A percentile compares a stretch with the other conserved stretches of the same genome.
phyloP scores from a whole-genome alignment of 2,329 filamentous ascomycete species.

The Didymellaceae sp. region DNA sequence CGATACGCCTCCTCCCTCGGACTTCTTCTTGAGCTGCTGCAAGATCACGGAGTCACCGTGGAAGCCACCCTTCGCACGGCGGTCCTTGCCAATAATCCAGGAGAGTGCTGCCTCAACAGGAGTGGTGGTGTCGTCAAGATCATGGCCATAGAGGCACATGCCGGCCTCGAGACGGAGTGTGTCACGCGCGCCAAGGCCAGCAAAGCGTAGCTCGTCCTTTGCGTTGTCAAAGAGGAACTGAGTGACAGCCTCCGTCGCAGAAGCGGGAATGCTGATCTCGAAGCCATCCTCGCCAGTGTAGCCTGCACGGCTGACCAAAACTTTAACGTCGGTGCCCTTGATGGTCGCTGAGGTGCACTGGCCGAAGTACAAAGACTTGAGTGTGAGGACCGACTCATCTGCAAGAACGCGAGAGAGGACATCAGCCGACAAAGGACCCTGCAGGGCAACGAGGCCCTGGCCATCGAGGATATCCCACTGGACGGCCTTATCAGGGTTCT shows the following conservation, averaged over 20 bases:
- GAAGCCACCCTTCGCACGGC: constrained; percentile 75
- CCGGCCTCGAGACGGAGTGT: constrained; percentile 93
- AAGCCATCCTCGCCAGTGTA: constrained; percentile 99
- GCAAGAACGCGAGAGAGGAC: constrained; percentile 72
- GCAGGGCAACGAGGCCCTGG: constrained; percentile 83
- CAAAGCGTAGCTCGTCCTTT: constrained; percentile 73
- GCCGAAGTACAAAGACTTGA: constrained; percentile 79
- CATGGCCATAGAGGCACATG: constrained; percentile 99
- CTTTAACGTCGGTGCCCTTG: constrained; percentile 58
- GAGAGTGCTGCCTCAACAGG: constrained; percentile 70
- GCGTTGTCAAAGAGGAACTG: constrained; percentile 70
- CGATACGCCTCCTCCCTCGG: constrained; percentile 72
- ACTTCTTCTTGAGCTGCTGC: constrained; percentile 75
- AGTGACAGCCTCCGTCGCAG: constrained; percentile 69
- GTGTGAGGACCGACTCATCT: constrained; percentile 47
- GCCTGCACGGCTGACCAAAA: constrained; percentile 85
- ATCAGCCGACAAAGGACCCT: constrained; percentile 78
- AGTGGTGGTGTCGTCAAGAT: constrained; percentile 80
- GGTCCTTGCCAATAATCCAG: constrained; percentile 86
- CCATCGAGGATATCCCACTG: constrained; percentile 73
- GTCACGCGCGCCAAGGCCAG: constrained; percentile 89
- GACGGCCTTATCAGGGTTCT: constrained; percentile 54
- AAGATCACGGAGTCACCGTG: constrained; percentile 82
- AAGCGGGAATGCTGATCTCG: constrained; percentile 83
- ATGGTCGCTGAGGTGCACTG: constrained; percentile 72